Evolutionary conservation across 371 early-diverging fungal genomes (phyloP).

Genomic region (Mucor ambiguus): DNA sequence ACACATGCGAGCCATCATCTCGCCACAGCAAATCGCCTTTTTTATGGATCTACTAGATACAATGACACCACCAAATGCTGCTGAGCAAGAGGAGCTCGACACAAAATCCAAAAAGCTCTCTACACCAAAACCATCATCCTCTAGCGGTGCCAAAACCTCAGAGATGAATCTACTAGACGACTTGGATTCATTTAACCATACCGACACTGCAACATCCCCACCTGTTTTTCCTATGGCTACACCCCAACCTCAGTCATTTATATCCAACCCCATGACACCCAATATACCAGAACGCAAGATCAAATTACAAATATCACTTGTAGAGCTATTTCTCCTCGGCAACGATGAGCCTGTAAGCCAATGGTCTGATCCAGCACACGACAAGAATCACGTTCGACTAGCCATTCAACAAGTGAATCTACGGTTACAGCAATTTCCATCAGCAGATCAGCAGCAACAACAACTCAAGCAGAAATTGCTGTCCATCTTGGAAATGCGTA

Average conservation of each 20-base stretch:
- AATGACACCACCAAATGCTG: constrained; percentile 1
- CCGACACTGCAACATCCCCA: neutral
- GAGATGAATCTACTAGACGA: constrained; percentile 13
- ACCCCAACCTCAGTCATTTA: neutral
- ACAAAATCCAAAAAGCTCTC: neutral
- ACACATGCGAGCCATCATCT: constrained; percentile 31
- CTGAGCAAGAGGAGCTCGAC: neutral
- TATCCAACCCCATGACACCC: neutral
- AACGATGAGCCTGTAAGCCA: constrained; percentile 31
- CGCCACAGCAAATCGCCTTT: constrained; percentile 40
- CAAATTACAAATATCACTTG: constrained; percentile 43
- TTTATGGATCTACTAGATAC: constrained; percentile 34
- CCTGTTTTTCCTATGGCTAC: neutral
- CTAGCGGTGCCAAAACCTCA: neutral
- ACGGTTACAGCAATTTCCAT: constrained; percentile 36
- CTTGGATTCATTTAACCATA: constrained; percentile 13
- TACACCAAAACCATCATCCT: neutral
- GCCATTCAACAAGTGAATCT: constrained; percentile 41
- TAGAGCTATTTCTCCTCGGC: constrained; percentile 49
- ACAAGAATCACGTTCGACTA: constrained; percentile 49
- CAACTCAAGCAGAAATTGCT: constrained; percentile 26
- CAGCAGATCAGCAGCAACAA: neutral
- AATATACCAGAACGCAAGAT: constrained; percentile 34
- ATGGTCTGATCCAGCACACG: constrained; percentile 19
- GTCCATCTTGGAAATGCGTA: constrained; percentile 32